A percentile compares a stretch with the other conserved stretches of the same genome.
phyloP scores from a whole-genome alignment of 176 grass and related monocot species.

The Phyllostachys edulis region DNA sequence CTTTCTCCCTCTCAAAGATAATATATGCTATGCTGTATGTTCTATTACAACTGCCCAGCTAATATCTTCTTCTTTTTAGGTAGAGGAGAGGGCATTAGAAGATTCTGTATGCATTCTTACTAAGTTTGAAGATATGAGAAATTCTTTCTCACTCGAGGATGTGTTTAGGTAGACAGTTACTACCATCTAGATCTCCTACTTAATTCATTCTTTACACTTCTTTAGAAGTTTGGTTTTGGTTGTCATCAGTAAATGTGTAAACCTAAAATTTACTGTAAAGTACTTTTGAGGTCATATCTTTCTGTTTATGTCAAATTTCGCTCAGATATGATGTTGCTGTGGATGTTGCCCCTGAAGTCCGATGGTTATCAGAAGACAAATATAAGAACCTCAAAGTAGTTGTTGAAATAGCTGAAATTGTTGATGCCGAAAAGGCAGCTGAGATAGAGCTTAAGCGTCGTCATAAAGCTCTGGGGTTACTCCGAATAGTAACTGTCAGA shows the following conservation, averaged over 20 bases:
- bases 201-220: slow-evolving; percentile 6
- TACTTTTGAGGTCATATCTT: slow-evolving; percentile 13
- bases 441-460: slow-evolving; percentile 69
- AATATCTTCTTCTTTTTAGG: slow-evolving; percentile 42
- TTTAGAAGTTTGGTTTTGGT: not conserved
- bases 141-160: slow-evolving; percentile 63
- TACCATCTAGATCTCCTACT: not conserved
- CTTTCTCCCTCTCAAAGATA: not conserved
- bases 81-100: slow-evolving; percentile 88
- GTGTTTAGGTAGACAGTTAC: slow-evolving; percentile 63
- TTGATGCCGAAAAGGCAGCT: slow-evolving; percentile 70
- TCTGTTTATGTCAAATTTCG: slow-evolving; percentile 20
- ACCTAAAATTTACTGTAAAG: not conserved
- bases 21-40: slow-evolving; percentile 19
- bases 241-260: slow-evolving; percentile 14
- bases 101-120: slow-evolving; percentile 85
- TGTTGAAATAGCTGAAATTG: slow-evolving; percentile 81
- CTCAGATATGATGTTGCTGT: slow-evolving; percentile 84
- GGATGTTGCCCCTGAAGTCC: slow-evolving; percentile 71
- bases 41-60: not conserved
- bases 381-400: slow-evolving; percentile 93
- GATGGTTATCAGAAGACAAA: slow-evolving; percentile 78
- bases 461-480: slow-evolving; percentile 73
- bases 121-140: slow-evolving; percentile 70
- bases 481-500: slow-evolving; percentile 75